phyloP scores from a whole-genome alignment of 2,329 filamentous ascomycete species.

The Colletotrichum sp. region DNA sequence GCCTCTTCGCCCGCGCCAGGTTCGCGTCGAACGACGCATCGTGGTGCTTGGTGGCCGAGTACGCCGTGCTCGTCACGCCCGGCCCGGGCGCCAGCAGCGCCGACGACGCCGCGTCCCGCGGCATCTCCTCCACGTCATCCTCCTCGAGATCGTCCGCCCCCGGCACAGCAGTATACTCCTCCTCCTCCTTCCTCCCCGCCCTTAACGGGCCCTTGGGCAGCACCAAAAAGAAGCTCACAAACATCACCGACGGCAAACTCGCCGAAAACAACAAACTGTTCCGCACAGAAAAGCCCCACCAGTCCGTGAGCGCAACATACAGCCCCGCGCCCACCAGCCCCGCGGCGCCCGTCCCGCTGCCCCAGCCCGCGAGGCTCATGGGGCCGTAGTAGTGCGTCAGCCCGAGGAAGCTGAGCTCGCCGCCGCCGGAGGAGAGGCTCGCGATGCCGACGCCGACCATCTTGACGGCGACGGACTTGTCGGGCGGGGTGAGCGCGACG shows the following conservation, averaged over 20 bases:
- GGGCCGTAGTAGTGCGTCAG: conserved; percentile 93
- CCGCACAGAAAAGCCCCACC: conserved; percentile 75
- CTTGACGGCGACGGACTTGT: conserved; percentile 72
- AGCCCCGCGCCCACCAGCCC: conserved; percentile 86
- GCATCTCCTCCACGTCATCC: conserved; percentile 37
- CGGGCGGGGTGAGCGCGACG: conserved; percentile 77
- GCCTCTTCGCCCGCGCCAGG: conserved; percentile 67
- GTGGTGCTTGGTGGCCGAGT: conserved; percentile 32
- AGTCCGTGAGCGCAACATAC: conserved; percentile 86
- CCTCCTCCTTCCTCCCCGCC: conserved; percentile 48
- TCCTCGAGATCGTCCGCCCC: conserved; percentile 42
- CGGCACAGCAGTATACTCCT: conserved; percentile 60
- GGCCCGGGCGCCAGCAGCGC: conserved; percentile 53
- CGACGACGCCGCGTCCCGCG: conserved; percentile 46
- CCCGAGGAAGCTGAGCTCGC: conserved; percentile 89
- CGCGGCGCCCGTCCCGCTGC: conserved; percentile 88
- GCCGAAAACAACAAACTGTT: conserved; percentile 79
- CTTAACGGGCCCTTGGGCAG: conserved; percentile 72
- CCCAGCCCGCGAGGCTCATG: conserved; percentile 88
- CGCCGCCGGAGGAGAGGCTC: conserved; percentile 83
- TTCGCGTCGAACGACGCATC: conserved; percentile 46
- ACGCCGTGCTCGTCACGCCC: conserved; percentile 42
- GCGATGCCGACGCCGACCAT: conserved; percentile 84
- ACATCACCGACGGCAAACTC: conserved; percentile 80
- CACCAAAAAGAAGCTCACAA: conserved; percentile 83